Base-by-base conservation (phyloP, 2,329 filamentous ascomycete species). In the Lasiodiplodia sp. region DNA sequence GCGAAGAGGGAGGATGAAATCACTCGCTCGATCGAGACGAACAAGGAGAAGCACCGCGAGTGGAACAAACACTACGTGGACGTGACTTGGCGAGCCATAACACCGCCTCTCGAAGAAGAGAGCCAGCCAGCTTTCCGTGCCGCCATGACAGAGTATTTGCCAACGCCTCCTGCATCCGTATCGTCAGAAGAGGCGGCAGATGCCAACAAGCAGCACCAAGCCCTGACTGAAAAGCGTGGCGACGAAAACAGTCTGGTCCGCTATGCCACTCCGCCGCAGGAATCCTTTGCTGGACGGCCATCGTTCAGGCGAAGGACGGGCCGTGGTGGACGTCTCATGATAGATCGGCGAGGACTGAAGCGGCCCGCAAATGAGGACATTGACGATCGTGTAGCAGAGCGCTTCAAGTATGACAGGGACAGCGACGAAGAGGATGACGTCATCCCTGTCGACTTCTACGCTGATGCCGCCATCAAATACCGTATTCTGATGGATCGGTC, bases 61-160 rank as follows among this genome's bases (percentile, higher is more conserved):
- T 97, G 95, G 94, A 97, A 97, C 81, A 87, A 92, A 74, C 91
- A 92, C 76, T 94, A 93, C 83, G 88, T 96, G 75, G 94, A 98
- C 82, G 87, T 94, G 77, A 97, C 95, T 70, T 90, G 91, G 82
- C 90, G 91, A 72, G 94, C 95, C 63, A 87, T 98, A 72, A 93
- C 92, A 63, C 94, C 94, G 25, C 88, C 92, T 53, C 85, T 88
- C 75, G 91, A 93, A 67, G 75, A 75, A 7, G 73, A 74, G 40
- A 72, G 75, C 7, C 79, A 78, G 69, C 76, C 77, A 28, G 75
- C 78, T 56, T 81, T 80, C 72, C 79, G 79, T 72, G 76, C 76
- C 51, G 79, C 80, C 21, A 78, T 78, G 66, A 78, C 78, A 52
- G 73, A 77, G 60, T 76, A 79, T 67, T 78, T 84, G 70, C 83